Base-by-base conservation (phyloP, 352 stramenopile genomes). In the Peronospora tabacina region DNA sequence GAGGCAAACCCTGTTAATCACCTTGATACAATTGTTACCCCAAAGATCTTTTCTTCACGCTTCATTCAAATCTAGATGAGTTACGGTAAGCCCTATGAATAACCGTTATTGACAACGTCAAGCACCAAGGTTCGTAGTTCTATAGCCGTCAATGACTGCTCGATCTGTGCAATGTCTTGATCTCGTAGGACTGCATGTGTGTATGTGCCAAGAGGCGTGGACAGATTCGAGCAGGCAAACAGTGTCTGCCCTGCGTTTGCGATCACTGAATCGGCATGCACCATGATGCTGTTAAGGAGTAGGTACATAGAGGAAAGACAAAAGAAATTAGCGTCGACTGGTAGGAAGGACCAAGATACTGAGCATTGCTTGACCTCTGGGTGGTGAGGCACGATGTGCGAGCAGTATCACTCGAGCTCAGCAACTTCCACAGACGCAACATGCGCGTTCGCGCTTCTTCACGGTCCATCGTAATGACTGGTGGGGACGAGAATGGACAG, bases 201-300 rank as follows among this genome's bases (percentile, higher is more conserved):
- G 47, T 90, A 91, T 15, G 55, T 74, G 2, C 81, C 81, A 6
- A 92, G 55, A 13, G 81, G 78, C 29, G 78, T 89, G 7, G 58
- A 44, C 9, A 92, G 63, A 43, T 79, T 68, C 13, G 56, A 63
- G 26, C 63, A 68, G 1, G 58, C 81, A 19, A 90, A 80, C 24
- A 91, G 67, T 33, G 66, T 82, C 46, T 91, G 81, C 2, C 65
- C 66, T n/a, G 58, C 75, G 38, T 90, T 92, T 11, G 63, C 32
- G 7, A 66, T 42, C 12, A 87, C 12, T 9, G 47, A 32, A 13
- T 71, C 61, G 0, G 74, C 68, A 15, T 61, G 51, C 30, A 85
- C 70, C 10, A 77, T 26, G 10, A 69, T 86, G 36, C 78, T 89
- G 19, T 17, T 12, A 16, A 19, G 15, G 10, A 29, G 5, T 41